Evolutionary conservation across 1,139 yeast genomes (phyloP), one percentile per base, ranked within the genome.

Genomic region (Taphrina wiesneri): DNA sequence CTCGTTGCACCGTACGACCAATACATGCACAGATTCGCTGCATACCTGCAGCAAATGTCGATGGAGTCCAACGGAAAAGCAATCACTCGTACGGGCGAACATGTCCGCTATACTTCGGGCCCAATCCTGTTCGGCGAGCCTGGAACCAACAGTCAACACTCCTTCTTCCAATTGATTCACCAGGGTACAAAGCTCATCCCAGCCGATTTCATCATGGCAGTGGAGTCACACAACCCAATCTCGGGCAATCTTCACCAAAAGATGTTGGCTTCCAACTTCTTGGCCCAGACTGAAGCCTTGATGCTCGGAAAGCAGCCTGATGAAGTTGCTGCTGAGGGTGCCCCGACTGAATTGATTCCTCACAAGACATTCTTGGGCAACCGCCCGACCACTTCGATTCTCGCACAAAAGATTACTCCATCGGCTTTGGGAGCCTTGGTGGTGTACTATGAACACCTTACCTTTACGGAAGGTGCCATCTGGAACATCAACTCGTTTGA

Each of bases 61-160:
- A 93, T 93, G 99, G 99, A 93, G 82, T 91, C 98, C 69, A 93
- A 93, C 81, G 99, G 99, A 82, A 93, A 93, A 82, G 87, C 96
- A 56, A 97, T 92, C 72, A 88, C 96, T 73, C 87, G 97, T 79
- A 91, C 90, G 74, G 88, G 90, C 76, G 87, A 85, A 70, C 90
- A 88, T 81, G 90, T 96, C 75, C 86, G 87, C 81, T 93, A 93
- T 83, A 92, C 95, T 76, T 92, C 98, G 61, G 99, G 99, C 72
- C 83, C 96, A 68, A 91, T 93, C 71, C 82, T 93, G 75, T 93
- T 93, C 75, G 99, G 99, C 76, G 99, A 93, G 82, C 99, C 99
- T 75, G 96, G 97, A 70, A 93, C 99, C 71, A 93, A 93, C 79
- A 96, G 99, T 68, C 99, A 93, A 82, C 99, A 93, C 81, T 92